A percentile compares a stretch with the other conserved stretches of the same genome.
These are phyloP conservation scores for Chlamydomonas incerta DNA, from an alignment of 139 green algal species.

Conservation along the genomic window DNA sequence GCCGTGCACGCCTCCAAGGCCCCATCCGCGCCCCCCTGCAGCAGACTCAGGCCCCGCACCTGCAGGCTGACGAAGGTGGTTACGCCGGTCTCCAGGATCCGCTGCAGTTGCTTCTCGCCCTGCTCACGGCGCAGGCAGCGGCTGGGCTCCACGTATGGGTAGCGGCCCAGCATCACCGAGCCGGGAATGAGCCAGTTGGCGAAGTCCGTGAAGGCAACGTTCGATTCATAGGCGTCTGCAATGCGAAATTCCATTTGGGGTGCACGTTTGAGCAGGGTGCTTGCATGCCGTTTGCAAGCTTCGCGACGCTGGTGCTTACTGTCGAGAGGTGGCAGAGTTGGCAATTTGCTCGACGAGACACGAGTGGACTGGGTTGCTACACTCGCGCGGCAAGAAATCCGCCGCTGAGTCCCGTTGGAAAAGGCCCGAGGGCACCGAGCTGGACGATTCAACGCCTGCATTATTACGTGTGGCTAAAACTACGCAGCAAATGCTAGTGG, in stretches of 20 bases:
- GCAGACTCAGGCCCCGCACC: constrained; percentile 46
- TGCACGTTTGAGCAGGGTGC: too few species aligned
- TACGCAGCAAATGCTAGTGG: too few species aligned
- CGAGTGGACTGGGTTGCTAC: background rate
- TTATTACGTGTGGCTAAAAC: background rate
- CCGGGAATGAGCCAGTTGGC: constrained; percentile 91
- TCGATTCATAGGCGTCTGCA: constrained; percentile 67
- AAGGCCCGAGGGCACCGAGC: background rate
- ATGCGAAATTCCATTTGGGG: background rate
- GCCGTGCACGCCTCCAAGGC: too few species aligned
- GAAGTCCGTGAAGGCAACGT: constrained; percentile 71
- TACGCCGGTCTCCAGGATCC: constrained; percentile 77
- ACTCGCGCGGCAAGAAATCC: background rate
- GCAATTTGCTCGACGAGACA: background rate
- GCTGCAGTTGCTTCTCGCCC: constrained; percentile 78
- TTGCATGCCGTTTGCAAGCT: background rate
- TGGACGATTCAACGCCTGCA: constrained; percentile 6
- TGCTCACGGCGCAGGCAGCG: constrained; percentile 54
- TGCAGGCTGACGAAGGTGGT: constrained; percentile 86
- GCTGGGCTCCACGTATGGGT: constrained; percentile 88
- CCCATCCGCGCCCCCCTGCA: too few species aligned
- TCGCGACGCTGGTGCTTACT: background rate
- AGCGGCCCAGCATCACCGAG: constrained; percentile 82
- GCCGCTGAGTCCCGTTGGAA: background rate
- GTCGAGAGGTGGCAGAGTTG: constrained; percentile 6